A percentile compares a stretch with the other conserved stretches of the same genome.
Conservation (phyloP, 495 filamentous ascomycete species). For the Lepraria neglecta region DNA sequence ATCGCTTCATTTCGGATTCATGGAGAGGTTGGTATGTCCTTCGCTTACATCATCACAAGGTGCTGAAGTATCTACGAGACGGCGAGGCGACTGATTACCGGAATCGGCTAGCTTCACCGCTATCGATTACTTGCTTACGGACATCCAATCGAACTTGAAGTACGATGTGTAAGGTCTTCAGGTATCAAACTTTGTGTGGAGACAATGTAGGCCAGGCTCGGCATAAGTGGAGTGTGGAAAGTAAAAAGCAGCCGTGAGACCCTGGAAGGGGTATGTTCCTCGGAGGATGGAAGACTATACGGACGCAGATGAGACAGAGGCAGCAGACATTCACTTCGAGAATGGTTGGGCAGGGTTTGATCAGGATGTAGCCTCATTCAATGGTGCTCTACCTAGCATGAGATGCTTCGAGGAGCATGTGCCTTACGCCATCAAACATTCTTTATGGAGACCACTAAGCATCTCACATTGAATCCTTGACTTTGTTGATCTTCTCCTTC, state of each 20-base stretch:
- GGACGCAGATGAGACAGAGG: background rate
- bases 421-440: conserved; percentile 10
- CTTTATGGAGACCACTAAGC: background rate
- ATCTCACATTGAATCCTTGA: conserved; percentile 40
- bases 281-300: too few relatives aligned
- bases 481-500: conserved; percentile 79
- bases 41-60: conserved; percentile 1
- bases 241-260: background rate
- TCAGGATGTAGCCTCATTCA: background rate
- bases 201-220: background rate
- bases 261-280: background rate
- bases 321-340: background rate
- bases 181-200: background rate
- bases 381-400: background rate
- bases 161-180: too few relatives aligned
- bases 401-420: background rate
- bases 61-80: conserved; percentile 7
- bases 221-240: background rate
- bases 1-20: background rate
- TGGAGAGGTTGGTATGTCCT: background rate
- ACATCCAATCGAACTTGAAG: background rate
- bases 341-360: background rate
- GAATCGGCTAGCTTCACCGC: conserved; percentile 2
- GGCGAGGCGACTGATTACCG: conserved; percentile 15
- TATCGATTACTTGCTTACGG: background rate